A percentile compares a stretch with the other conserved stretches of the same genome.
Conservation (phyloP, 106 monocot species). For the Phalaenopsis aphrodite region DNA sequence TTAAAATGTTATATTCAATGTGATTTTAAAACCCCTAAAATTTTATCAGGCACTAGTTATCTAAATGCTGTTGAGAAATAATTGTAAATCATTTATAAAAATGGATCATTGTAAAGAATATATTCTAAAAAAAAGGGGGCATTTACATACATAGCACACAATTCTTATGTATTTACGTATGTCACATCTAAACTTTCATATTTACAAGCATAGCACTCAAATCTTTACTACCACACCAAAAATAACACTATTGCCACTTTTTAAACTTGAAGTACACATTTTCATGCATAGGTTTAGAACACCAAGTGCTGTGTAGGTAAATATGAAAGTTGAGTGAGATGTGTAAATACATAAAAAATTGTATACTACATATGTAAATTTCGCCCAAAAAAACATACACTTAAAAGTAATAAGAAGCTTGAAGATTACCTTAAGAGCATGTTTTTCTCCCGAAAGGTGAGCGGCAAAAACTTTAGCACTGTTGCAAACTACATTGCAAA, state of each 20-base stretch:
- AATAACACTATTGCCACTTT: too few species aligned
- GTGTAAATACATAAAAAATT: too few species aligned
- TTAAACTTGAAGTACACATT: too few species aligned
- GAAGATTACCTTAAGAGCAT: conserved; percentile 1
- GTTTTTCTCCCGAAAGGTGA: conserved; percentile 40
- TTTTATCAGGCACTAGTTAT: not conserved
- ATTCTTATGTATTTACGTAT: too few species aligned
- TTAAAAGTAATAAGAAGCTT: not conserved
- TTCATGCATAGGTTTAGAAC: too few species aligned
- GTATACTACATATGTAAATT: too few species aligned
- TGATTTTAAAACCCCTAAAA: not conserved
- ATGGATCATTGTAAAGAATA: not conserved
- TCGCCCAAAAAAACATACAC: not conserved
- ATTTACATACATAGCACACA: not conserved
- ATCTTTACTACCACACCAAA: too few species aligned
- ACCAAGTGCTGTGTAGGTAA: too few species aligned
- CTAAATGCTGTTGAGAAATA: not conserved
- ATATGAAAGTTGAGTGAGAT: too few species aligned
- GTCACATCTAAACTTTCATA: too few species aligned
- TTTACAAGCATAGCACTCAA: too few species aligned
- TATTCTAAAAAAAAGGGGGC: not conserved
- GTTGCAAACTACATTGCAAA: conserved; percentile 62
- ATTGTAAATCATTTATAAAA: not conserved
- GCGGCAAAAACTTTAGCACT: conserved; percentile 28
- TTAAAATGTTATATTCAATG: too few species aligned